Evolutionary conservation across 257 asterid species (phyloP).

Genomic region (Solanum sitiens): DNA sequence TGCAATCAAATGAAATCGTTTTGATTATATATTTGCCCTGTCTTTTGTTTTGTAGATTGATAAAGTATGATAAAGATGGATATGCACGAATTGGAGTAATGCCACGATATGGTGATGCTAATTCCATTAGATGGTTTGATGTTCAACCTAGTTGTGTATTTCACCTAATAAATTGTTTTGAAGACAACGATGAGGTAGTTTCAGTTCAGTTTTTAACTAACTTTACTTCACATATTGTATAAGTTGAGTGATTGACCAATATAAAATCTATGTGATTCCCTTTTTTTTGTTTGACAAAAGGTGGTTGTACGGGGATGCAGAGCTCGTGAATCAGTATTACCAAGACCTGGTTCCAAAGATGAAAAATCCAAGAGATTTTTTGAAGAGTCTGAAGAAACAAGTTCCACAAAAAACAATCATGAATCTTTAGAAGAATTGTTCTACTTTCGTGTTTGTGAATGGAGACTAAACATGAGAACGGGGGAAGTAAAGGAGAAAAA

Average conservation of each 20-base stretch:
- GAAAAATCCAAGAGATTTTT: conserved; percentile 53
- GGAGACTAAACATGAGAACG: conserved; percentile 47
- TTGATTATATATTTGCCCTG: not conserved
- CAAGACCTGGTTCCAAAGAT: conserved; percentile 53
- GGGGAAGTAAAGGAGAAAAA: conserved; percentile 40
- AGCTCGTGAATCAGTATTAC: conserved; percentile 42
- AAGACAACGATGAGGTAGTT: conserved; percentile 46
- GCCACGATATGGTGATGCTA: conserved; percentile 74
- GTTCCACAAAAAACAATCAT: not conserved
- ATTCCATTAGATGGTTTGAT: conserved; percentile 53
- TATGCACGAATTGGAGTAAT: conserved; percentile 66
- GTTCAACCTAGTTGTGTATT: conserved; percentile 48
- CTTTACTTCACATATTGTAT: not conserved
- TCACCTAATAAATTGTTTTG: conserved; percentile 66
- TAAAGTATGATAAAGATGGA: conserved; percentile 32
- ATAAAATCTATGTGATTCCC: not conserved
- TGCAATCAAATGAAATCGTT: not conserved
- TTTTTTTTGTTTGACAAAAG: conserved; percentile 6
- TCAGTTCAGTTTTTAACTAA: not conserved
- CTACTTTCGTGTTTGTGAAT: conserved; percentile 37
- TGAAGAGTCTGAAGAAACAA: conserved; percentile 21
- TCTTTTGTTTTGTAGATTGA: conserved; percentile 19
- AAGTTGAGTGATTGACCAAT: not conserved
- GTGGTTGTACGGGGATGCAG: conserved; percentile 47
- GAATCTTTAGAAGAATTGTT: conserved; percentile 10